Percentiles rank a stretch among this genome's conserved stretches.
These are phyloP conservation scores for Neoascochyta sp. DNA, from an alignment of 2,329 filamentous ascomycete species.

Conservation along the genomic window DNA sequence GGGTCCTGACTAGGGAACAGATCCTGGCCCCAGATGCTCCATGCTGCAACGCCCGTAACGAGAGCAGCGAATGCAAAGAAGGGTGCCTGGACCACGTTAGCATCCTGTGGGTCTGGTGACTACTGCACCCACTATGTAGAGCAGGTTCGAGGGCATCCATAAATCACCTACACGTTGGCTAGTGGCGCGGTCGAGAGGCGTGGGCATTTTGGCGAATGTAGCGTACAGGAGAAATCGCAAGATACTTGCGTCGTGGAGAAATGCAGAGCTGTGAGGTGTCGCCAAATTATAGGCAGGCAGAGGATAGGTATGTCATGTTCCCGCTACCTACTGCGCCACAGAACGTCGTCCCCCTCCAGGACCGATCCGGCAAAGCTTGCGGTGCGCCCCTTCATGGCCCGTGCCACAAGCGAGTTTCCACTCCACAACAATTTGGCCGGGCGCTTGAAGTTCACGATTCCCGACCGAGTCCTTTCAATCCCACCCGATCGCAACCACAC, in stretches of 20 bases:
- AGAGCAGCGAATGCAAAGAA: slow-evolving; percentile 66
- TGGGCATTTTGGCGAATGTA: slow-evolving; percentile 51
- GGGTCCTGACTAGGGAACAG: slow-evolving; percentile 80
- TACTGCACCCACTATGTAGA: slow-evolving; percentile 19
- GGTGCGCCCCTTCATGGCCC: slow-evolving; percentile 25
- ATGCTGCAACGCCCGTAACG: slow-evolving; percentile 75
- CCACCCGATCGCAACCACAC: slow-evolving; percentile 26
- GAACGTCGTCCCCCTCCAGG: too few species aligned
- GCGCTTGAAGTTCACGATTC: slow-evolving; percentile 24
- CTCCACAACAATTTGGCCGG: slow-evolving; percentile 30
- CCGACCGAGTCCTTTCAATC: slow-evolving; percentile 4
- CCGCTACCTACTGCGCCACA: slow-evolving; percentile 17
- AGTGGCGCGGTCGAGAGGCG: slow-evolving; percentile 48
- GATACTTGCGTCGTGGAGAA: too few species aligned
- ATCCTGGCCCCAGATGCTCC: slow-evolving; percentile 80
- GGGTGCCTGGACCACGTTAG: slow-evolving; percentile 22
- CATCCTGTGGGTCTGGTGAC: background rate
- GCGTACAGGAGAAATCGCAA: slow-evolving; percentile 1
- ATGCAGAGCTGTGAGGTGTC: too few species aligned
- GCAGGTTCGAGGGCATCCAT: slow-evolving; percentile 17
- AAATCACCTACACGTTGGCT: slow-evolving; percentile 41
- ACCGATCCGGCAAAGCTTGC: too few species aligned
- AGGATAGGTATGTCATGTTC: too few species aligned
- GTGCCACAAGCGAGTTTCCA: slow-evolving; percentile 35
- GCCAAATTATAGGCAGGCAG: too few species aligned